Percentiles rank a stretch among this genome's conserved stretches.
phyloP scores from a whole-genome alignment of 192 early-diverging fungal species.

The Backusella parvicylindrica region DNA sequence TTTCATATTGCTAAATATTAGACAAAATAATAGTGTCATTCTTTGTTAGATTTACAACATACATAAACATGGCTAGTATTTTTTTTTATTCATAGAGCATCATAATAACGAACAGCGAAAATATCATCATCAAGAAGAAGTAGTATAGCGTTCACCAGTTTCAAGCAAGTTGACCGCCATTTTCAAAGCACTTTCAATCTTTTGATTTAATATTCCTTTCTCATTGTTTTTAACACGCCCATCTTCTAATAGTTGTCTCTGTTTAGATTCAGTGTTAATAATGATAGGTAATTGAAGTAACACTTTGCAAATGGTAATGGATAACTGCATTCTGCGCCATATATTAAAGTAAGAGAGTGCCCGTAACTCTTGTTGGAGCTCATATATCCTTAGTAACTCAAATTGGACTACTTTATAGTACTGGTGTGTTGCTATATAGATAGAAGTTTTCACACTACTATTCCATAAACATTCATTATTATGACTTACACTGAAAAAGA shows the following conservation, averaged over 20 bases:
- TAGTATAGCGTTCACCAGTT: constrained; percentile 27
- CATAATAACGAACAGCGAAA: neutral
- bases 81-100: neutral
- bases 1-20: neutral
- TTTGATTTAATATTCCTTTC: constrained; percentile 28
- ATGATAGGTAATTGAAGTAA: constrained; percentile 51
- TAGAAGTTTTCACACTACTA: too few species aligned
- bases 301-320: constrained; percentile 48
- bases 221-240: neutral
- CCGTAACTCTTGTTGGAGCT: constrained; percentile 53
- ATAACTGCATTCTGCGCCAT: constrained; percentile 50
- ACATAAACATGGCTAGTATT: neutral
- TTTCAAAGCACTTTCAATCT: constrained; percentile 27
- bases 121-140: neutral
- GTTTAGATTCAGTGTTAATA: constrained; percentile 42
- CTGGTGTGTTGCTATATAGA: constrained; percentile 51
- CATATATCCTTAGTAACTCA: constrained; percentile 52
- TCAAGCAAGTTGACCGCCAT: constrained; percentile 31
- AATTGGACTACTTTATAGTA: constrained; percentile 57
- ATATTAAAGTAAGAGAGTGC: constrained; percentile 53
- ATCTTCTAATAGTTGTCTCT: constrained; percentile 22
- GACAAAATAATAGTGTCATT: neutral
- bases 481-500: constrained; percentile 31
- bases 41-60: neutral
- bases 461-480: neutral